Base-by-base conservation (phyloP, 805 yeast genomes). In the Metschnikowia dekortorum region DNA sequence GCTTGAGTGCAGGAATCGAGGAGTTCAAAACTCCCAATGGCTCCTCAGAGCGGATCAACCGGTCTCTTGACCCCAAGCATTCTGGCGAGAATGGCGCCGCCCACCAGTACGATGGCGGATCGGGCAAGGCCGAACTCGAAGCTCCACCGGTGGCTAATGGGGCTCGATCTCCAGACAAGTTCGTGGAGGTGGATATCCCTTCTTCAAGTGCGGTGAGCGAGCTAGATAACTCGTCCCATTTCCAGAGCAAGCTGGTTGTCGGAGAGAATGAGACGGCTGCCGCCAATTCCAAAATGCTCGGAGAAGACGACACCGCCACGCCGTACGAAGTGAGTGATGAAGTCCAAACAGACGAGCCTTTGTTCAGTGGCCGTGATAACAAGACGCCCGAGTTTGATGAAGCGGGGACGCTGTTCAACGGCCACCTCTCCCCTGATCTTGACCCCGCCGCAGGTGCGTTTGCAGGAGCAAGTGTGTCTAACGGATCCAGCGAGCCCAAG, bases 1-100 rank as follows among this genome's bases (percentile, higher is more conserved):
- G 73, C 43, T 56, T 65, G 39, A 68, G 74, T 11, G 70, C 70
- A 29, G 74, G 74, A 1, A 58, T 56, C 4, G 67, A 63, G 14
- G 67, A 63, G 22, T 63, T 51, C 54, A 56, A 52, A 39, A 63
- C 67, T 1, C 67, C 67, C 4, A 58, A 53, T 16, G 62, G 57
- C 1, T 60, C 64, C 4, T 54, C 59, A 8, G 65, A 59, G 30
- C 50, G 58, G 18, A 18, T 51, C 22, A 53, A 35, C 29, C 49
- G 47, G 16, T 49, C 79, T 2, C 64, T 68, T n/a, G 75, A 70
- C 38, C 57, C 56, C 40, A 52, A 35, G 34, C 28, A 22, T 29
- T 14, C 40, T 1, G 28, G 28, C 8, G 39, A 35, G 10, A 14
- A 3, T 10, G 46, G 35, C 8, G 9, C 31, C 9, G 16, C 31